These are phyloP conservation scores for Vickermania ingenoplastis DNA, from an alignment of 208 protist genomes.

Conservation along the genomic window DNA sequence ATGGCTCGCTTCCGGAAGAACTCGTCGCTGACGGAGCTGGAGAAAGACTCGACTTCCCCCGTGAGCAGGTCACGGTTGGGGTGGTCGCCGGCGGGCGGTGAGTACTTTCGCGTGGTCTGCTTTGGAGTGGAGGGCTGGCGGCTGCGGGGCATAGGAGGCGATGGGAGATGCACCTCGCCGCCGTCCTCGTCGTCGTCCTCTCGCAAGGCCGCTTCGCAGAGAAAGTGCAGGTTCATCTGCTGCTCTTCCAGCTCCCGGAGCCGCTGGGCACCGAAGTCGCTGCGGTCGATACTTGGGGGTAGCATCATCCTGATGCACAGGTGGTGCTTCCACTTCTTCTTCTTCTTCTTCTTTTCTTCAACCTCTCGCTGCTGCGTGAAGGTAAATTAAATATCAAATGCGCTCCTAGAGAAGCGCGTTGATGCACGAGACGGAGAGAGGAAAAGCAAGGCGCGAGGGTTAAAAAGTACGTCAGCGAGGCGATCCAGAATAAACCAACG, in stretches of 20 bases:
- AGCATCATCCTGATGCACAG: too few relatives aligned
- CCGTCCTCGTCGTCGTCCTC: slow-evolving; percentile 36
- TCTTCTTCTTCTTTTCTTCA: too few relatives aligned
- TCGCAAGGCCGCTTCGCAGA: slow-evolving; percentile 53
- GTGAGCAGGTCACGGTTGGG: slow-evolving; percentile 41
- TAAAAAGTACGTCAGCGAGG: too few relatives aligned
- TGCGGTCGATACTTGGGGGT: slow-evolving; percentile 6
- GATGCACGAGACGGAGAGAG: too few relatives aligned
- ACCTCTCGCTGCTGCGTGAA: too few relatives aligned
- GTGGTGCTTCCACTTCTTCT: too few relatives aligned
- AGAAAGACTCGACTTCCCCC: slow-evolving; percentile 62
- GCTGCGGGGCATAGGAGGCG: slow-evolving; percentile 2
- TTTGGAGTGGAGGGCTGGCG: background rate
- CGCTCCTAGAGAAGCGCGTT: too few relatives aligned
- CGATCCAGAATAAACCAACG: too few relatives aligned
- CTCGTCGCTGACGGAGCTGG: slow-evolving; percentile 36
- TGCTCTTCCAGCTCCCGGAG: slow-evolving; percentile 44
- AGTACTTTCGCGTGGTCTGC: background rate
- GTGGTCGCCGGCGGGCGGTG: background rate
- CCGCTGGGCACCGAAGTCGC: slow-evolving; percentile 8
- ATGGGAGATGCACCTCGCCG: slow-evolving; percentile 22
- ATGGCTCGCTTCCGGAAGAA: background rate
- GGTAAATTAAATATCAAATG: too few relatives aligned
- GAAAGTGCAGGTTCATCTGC: slow-evolving; percentile 36
- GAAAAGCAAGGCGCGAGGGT: too few relatives aligned